phyloP scores from a whole-genome alignment of 2,329 filamentous ascomycete species.

The Myriosclerotinia curreyana region DNA sequence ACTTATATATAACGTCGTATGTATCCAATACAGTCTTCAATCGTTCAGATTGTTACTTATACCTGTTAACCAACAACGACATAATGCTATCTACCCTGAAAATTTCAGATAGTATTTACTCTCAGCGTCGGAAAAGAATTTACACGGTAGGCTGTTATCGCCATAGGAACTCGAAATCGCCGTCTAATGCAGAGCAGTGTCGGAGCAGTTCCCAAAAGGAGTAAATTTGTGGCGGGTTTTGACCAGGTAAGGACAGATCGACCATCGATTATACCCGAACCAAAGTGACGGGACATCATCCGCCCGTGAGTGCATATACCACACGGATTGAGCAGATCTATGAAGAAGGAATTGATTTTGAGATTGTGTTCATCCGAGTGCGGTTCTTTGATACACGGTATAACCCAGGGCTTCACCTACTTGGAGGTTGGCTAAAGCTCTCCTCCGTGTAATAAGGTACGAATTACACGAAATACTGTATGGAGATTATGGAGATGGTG shows the following conservation, averaged over 20 bases:
- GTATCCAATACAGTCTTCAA: no score
- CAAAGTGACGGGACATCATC: constrained; percentile 17
- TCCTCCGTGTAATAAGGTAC: no score
- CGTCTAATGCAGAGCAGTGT: neutral
- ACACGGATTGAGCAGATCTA: neutral
- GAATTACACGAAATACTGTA: neutral
- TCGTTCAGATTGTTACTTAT: neutral
- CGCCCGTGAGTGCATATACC: neutral
- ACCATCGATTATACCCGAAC: constrained; percentile 21
- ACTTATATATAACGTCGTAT: no score
- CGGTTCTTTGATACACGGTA: no score
- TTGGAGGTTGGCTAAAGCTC: no score
- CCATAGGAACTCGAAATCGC: neutral
- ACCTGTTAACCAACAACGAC: neutral
- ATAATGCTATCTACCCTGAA: neutral
- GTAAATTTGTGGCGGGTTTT: constrained; percentile 18
- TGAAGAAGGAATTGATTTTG: no score
- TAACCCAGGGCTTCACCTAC: no score
- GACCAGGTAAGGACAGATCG: constrained; percentile 6
- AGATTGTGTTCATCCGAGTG: no score
- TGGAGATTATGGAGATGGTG: neutral
- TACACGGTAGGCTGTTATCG: neutral
- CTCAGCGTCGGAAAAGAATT: neutral
- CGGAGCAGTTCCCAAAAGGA: constrained; percentile 1
- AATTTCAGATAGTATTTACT: neutral